Conservation (phyloP, 73 alveolate genomes). For the Effrenium voratum region DNA sequence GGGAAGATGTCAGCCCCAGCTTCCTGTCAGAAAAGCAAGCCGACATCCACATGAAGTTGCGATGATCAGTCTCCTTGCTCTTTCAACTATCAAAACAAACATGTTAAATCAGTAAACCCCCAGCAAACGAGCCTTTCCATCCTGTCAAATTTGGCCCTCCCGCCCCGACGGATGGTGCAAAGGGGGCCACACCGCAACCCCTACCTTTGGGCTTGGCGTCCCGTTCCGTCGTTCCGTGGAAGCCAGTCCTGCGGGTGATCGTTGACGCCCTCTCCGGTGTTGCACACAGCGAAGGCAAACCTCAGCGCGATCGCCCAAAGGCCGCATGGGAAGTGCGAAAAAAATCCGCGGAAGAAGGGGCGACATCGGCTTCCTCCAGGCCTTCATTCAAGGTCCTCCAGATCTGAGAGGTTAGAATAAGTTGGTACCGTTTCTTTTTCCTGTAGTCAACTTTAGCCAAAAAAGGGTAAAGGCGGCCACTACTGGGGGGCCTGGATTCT, state of each 20-base stretch:
- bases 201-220: not conserved
- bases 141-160: not conserved
- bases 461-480: too few relatives aligned
- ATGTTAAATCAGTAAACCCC: not conserved
- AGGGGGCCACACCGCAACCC: not conserved
- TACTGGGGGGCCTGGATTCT: too few relatives aligned
- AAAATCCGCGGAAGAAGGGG: too few relatives aligned
- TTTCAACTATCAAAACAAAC: not conserved
- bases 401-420: too few relatives aligned
- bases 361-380: too few relatives aligned
- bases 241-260: constrained; percentile 71
- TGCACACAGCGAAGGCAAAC: constrained; percentile 80
- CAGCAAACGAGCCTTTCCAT: not conserved
- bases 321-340: too few relatives aligned
- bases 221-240: too few relatives aligned
- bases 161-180: not conserved
- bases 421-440: too few relatives aligned
- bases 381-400: too few relatives aligned
- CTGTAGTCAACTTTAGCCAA: too few relatives aligned
- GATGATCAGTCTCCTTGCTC: not conserved
- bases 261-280: constrained; percentile 88
- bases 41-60: not conserved
- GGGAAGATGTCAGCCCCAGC: constrained; percentile 91
- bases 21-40: constrained; percentile 6
- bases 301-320: too few relatives aligned